Conservation (phyloP, 768 basidiomycete species). For the Pisolithus sp. region DNA sequence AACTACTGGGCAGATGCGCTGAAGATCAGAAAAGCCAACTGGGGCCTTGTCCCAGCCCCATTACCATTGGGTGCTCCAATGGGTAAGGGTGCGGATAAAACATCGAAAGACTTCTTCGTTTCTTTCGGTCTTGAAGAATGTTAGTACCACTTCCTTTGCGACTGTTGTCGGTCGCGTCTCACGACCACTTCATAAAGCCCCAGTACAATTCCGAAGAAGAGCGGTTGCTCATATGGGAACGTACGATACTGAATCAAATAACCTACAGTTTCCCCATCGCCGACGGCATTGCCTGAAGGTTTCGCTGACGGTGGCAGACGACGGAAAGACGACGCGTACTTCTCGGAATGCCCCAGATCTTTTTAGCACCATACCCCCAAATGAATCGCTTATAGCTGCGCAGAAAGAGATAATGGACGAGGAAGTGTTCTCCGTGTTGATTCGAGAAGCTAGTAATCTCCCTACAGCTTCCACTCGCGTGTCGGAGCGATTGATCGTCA, state of each 20-base stretch:
- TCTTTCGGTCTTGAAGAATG: slow-evolving; percentile 81
- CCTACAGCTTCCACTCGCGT: slow-evolving; percentile 74
- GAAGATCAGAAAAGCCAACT: slow-evolving; percentile 68
- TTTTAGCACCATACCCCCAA: slow-evolving; percentile 34
- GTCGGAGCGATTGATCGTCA: slow-evolving; percentile 67
- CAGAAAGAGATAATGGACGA: slow-evolving; percentile 74
- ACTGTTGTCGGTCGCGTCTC: not conserved
- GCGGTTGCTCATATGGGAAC: slow-evolving; percentile 67
- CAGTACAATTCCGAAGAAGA: slow-evolving; percentile 52
- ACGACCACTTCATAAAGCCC: slow-evolving; percentile 40
- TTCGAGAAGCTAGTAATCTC: slow-evolving; percentile 68
- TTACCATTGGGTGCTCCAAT: slow-evolving; percentile 62
- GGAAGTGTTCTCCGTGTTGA: slow-evolving; percentile 70
- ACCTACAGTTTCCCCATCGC: slow-evolving; percentile 59
- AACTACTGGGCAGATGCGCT: slow-evolving; percentile 81
- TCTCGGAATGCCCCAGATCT: slow-evolving; percentile 33
- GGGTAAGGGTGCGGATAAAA: slow-evolving; percentile 74
- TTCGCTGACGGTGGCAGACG: slow-evolving; percentile 37
- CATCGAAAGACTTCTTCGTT: slow-evolving; percentile 74
- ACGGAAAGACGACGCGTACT: slow-evolving; percentile 26
- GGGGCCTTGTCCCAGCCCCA: slow-evolving; percentile 76
- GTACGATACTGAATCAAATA: slow-evolving; percentile 34
- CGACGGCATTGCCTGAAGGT: slow-evolving; percentile 57
- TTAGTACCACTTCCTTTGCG: slow-evolving; percentile 31
- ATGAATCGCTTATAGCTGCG: slow-evolving; percentile 47